Percentiles rank a stretch among this genome's conserved stretches.
phyloP scores from a whole-genome alignment of 2,329 filamentous ascomycete species.

The Aspergillus glaucus region DNA sequence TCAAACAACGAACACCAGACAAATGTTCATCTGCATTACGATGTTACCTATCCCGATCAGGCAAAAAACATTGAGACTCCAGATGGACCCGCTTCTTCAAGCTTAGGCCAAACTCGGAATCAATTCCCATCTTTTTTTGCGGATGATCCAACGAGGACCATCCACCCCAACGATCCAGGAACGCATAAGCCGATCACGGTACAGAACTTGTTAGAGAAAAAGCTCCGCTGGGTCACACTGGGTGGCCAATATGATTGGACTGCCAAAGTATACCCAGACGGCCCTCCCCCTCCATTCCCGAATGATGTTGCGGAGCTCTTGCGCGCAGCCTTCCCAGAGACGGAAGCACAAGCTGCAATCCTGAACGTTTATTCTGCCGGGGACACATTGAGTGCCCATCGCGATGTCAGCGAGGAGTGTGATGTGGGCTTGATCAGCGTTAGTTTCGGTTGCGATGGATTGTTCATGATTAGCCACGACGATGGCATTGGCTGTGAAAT shows the following conservation, averaged over 20 bases:
- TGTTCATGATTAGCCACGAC: slow-evolving; percentile 76
- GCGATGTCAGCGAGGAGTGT: slow-evolving; percentile 84
- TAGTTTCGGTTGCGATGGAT: slow-evolving; percentile 80
- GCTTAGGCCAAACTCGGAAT: slow-evolving; percentile 19
- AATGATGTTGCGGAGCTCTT: slow-evolving; percentile 64
- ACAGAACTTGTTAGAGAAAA: slow-evolving; percentile 65
- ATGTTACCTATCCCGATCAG: slow-evolving; percentile 55
- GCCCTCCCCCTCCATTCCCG: slow-evolving; percentile 66
- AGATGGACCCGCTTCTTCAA: slow-evolving; percentile 31
- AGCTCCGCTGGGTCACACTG: slow-evolving; percentile 87
- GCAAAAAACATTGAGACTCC: slow-evolving; percentile 2
- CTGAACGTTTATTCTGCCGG: slow-evolving; percentile 88
- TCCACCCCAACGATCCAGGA: slow-evolving; percentile 59
- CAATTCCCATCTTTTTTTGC: slow-evolving; percentile 45
- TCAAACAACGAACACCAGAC: slow-evolving; percentile 69
- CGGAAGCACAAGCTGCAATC: slow-evolving; percentile 80
- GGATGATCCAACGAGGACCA: slow-evolving; percentile 37
- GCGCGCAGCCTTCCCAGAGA: slow-evolving; percentile 65
- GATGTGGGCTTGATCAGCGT: slow-evolving; percentile 74
- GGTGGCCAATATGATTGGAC: slow-evolving; percentile 98
- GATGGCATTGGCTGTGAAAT: slow-evolving; percentile 37
- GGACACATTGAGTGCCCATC: slow-evolving; percentile 86
- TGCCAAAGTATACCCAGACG: slow-evolving; percentile 67
- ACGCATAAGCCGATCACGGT: slow-evolving; percentile 71
- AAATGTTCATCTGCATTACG: slow-evolving; percentile 81